Percentiles rank a stretch among this genome's conserved stretches.
phyloP scores from a whole-genome alignment of 1,139 yeast species.

The Hansenula sp. region DNA sequence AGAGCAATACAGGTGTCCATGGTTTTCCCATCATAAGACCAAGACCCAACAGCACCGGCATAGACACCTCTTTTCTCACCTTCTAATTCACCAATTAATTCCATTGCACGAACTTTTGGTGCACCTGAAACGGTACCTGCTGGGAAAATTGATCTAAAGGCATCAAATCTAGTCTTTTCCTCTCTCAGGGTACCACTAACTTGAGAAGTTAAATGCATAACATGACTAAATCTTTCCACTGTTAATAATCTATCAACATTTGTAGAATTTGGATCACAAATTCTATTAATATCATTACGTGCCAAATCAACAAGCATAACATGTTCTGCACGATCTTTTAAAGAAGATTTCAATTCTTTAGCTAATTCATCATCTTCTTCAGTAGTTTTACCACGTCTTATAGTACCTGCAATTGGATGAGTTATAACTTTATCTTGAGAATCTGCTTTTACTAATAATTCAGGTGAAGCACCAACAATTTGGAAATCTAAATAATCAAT shows the following conservation, averaged over 20 bases:
- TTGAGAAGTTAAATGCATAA: slow-evolving; percentile 92
- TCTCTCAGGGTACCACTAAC: slow-evolving; percentile 85
- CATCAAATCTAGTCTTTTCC: slow-evolving; percentile 89
- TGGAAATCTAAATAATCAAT: slow-evolving; percentile 90
- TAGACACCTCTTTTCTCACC: slow-evolving; percentile 92
- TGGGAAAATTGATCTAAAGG: slow-evolving; percentile 94
- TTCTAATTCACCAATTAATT: slow-evolving; percentile 83
- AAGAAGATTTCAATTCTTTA: slow-evolving; percentile 62
- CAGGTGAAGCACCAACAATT: slow-evolving; percentile 96
- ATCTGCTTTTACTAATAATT: slow-evolving; percentile 81
- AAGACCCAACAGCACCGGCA: slow-evolving; percentile 99
- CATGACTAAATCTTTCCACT: slow-evolving; percentile 94
- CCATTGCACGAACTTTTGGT: slow-evolving; percentile 96
- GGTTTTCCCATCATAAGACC: slow-evolving; percentile 89
- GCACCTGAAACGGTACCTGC: slow-evolving; percentile 99
- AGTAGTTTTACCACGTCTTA: slow-evolving; percentile 79
- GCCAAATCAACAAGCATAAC: slow-evolving; percentile 98
- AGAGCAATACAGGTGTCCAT: slow-evolving; percentile 98
- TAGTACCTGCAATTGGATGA: slow-evolving; percentile 97
- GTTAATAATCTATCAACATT: slow-evolving; percentile 83
- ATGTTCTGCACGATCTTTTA: slow-evolving; percentile 95
- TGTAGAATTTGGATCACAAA: slow-evolving; percentile 84
- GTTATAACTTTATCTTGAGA: slow-evolving; percentile 69
- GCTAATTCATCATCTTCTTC: slow-evolving; percentile 91
- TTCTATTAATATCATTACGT: slow-evolving; percentile 88